Base-by-base conservation (phyloP, 495 filamentous ascomycete species). In the Tuber borchii region DNA sequence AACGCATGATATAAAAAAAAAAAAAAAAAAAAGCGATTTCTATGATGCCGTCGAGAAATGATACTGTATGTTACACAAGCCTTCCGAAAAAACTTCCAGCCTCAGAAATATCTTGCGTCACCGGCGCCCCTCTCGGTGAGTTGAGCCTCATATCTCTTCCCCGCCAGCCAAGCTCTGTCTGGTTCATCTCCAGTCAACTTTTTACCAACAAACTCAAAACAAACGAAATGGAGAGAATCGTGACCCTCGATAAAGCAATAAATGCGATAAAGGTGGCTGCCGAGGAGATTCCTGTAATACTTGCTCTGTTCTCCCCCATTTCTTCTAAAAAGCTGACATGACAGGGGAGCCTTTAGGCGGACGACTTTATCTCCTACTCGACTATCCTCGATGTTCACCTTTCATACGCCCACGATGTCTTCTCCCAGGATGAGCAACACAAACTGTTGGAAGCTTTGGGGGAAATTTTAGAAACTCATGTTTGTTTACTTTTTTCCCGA, bases 381-480 rank as follows among this genome's bases (percentile, higher is more conserved):
- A 83, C 81, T 10, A 83, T 83, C 71, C 80, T 83, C 20, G 82
- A 83, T 74, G 82, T 83, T 22, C 82, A 83, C 71, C 74, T 83
- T 73, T 82, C 82, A 19, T 81, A 79, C 65, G 76, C 82, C 34
- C 65, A 77, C 10, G 81, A 83, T 8, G 77, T 75, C 34, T 83
- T 83, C 71, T 77, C 81, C 2, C 71, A 73, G 17, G 79, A 81
- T 46, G 82, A 83, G 20, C 82, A 83, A 31, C 34, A 74, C 45
- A 74, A 79, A 70, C 76, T 83, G 56, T 73, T 83, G 44, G 75
- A 79, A 65, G 56, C 70, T 51, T 72, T 83, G 71, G 71, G 73
- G 51, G 78, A 76, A 26, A 78, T 80, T 45, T 68, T 83, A 39
- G 70, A 76, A 61, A 65, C 78, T 17, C 76, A 83, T 81, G 82